A percentile compares a stretch with the other conserved stretches of the same genome.
phyloP scores from a whole-genome alignment of 2,329 filamentous ascomycete species.

The Fonsecaea multimorphosa region DNA sequence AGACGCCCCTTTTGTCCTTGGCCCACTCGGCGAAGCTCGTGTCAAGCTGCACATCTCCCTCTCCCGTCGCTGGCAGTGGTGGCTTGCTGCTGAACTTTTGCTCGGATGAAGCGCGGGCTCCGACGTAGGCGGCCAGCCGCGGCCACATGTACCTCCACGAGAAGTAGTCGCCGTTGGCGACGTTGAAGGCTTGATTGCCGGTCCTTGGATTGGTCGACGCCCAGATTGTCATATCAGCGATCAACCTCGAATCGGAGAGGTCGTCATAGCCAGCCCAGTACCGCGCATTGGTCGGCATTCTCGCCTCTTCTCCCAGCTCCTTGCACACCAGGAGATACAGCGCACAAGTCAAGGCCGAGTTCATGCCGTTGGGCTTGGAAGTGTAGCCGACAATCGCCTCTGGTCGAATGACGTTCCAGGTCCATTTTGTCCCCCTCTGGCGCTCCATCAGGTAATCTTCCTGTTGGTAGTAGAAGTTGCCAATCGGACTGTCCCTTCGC shows the following conservation, averaged over 20 bases:
- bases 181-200: conserved; percentile 42
- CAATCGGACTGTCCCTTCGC: conserved; percentile 36
- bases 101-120: conserved; percentile 34
- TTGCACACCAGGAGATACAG: conserved; percentile 37
- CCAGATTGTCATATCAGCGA: conserved; percentile 43
- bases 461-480: conserved; percentile 35
- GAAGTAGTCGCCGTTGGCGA: conserved; percentile 42
- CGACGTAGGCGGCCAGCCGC: conserved; percentile 39
- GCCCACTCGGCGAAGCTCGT: no score
- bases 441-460: conserved; percentile 38
- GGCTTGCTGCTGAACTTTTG: no score
- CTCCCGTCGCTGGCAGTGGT: no score
- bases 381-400: conserved; percentile 40
- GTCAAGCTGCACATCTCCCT: no score
- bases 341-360: conserved; percentile 40
- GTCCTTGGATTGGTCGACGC: conserved; percentile 37
- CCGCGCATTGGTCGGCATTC: conserved; percentile 42
- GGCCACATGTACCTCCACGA: conserved; percentile 42
- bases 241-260: conserved; percentile 41
- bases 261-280: conserved; percentile 43
- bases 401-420: conserved; percentile 43
- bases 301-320: conserved; percentile 36
- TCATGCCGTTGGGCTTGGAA: conserved; percentile 38
- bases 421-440: conserved; percentile 39
- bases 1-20: no score